Conservation (phyloP, 441 rosid genomes). For the Mallotus repandus region DNA sequence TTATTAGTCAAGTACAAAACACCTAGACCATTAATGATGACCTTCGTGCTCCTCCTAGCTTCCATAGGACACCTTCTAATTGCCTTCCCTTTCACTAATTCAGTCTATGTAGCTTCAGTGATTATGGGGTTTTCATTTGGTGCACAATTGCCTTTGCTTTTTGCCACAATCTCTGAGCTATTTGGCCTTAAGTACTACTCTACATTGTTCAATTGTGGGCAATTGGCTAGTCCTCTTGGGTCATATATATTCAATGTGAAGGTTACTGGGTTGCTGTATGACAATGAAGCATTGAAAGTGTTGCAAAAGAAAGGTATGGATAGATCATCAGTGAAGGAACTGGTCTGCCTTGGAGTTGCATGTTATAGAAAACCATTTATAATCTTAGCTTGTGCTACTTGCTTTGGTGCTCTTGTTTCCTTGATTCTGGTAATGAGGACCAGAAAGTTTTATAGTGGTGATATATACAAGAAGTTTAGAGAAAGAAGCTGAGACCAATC, state of each 20-base stretch:
- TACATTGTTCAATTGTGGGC: constrained; percentile 87
- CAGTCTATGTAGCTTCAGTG: constrained; percentile 74
- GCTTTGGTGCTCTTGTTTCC: constrained; percentile 64
- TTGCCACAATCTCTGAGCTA: constrained; percentile 79
- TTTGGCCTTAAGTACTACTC: constrained; percentile 86
- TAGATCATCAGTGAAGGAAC: constrained; percentile 54
- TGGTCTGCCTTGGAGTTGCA: constrained; percentile 63
- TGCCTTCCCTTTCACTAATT: constrained; percentile 68
- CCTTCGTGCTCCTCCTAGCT: constrained; percentile 54
- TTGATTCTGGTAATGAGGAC: constrained; percentile 64
- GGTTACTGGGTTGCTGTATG: constrained; percentile 68
- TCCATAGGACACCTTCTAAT: constrained; percentile 63
- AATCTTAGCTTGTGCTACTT: constrained; percentile 50
- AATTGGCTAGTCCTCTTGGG: constrained; percentile 77
- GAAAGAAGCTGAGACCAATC: constrained; percentile 26
- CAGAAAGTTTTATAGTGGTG: constrained; percentile 63
- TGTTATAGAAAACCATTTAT: constrained; percentile 64
- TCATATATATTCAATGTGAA: constrained; percentile 74
- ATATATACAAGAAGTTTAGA: constrained; percentile 76
- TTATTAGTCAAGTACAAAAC: constrained; percentile 50
- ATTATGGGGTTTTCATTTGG: constrained; percentile 81
- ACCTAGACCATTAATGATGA: constrained; percentile 79
- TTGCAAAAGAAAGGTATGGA: constrained; percentile 45
- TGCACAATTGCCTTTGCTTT: constrained; percentile 68
- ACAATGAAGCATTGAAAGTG: constrained; percentile 59